phyloP scores from a whole-genome alignment of 305 asterid genomes.

The Fraxinus greggii region DNA sequence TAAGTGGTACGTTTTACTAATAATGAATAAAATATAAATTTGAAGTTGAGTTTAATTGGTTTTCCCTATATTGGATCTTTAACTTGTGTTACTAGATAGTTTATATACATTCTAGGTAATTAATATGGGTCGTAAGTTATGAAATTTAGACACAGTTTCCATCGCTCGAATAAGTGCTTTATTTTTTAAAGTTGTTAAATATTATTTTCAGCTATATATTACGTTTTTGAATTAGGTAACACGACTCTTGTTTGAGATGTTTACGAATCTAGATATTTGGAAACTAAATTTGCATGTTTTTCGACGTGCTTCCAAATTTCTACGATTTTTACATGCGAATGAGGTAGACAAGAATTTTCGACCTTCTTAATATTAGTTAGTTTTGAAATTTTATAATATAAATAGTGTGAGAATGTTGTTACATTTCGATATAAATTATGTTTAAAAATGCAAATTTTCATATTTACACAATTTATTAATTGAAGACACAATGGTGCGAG shows the following conservation, averaged over 20 bases:
- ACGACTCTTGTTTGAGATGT: too few relatives aligned
- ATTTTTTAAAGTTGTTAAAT: too few relatives aligned
- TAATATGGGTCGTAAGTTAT: too few relatives aligned
- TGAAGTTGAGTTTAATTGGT: neutral
- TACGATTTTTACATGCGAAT: neutral
- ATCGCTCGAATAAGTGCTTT: too few relatives aligned
- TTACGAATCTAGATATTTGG: too few relatives aligned
- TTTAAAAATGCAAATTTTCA: neutral
- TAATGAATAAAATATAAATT: too few relatives aligned
- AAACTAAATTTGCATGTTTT: neutral
- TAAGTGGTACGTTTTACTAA: neutral
- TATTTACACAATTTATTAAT: neutral
- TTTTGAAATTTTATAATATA: neutral
- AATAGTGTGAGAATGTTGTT: neutral
- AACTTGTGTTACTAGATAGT: neutral
- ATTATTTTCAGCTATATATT: too few relatives aligned
- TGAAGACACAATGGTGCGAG: neutral
- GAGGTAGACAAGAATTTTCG: neutral
- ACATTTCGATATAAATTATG: neutral
- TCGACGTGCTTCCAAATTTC: neutral
- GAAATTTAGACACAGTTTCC: too few relatives aligned
- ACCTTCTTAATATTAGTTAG: neutral
- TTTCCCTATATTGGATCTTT: neutral
- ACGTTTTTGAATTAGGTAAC: too few relatives aligned
- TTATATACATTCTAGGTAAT: too few relatives aligned